Evolutionary conservation across 2,329 filamentous ascomycete species (phyloP), one percentile per base, ranked within the genome.

Genomic region (Bipolaris oryzae): DNA sequence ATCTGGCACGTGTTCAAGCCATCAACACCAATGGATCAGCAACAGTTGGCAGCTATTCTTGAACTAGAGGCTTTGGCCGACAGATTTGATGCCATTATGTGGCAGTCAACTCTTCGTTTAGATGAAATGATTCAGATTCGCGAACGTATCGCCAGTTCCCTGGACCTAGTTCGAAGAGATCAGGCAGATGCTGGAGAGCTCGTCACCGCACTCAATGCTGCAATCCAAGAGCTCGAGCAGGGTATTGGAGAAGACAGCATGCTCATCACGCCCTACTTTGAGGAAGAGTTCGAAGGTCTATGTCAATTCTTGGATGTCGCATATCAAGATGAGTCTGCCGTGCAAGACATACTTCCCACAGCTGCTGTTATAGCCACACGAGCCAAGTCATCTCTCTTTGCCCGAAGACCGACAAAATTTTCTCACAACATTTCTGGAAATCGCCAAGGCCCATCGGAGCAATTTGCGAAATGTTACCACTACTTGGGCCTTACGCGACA

Each of bases 1-100:
- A 81, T 96, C 5, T 96, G 93, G 94, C 84, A 85, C 39, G 69
- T 80, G 1, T 85, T 96, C 68, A 85, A 89, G 50, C 91, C 92
- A 31, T 69, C 69, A 10, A 84, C 82, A 3, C 78, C 84, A 2
- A 68, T 68, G 10, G 77, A 71, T 9, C 60, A 73, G 25, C 57
- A 67, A 10, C 74, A 78, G 16, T 63, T 83, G 5, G 58, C 74
- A 18, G 67, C 72, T 2, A 63, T 81, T 18, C 63, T 82, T 11
- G 62, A 68, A 1, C 72, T 84, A 2, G 80, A 83, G 66, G 58
- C 54, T 18, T 68, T 83, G 5, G 76, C 80, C n/a, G 76, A 79
- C 48, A 71, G 74, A 39, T 79, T 84, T 49, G 81, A 84, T 62
- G 53, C 62, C 1, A 39, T 72, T 1, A 75, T 76, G 63, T 78